Percentiles rank a stretch among this genome's conserved stretches.
phyloP scores from a whole-genome alignment of 1,284 basidiomycete species.

The Leccinum fallax region DNA sequence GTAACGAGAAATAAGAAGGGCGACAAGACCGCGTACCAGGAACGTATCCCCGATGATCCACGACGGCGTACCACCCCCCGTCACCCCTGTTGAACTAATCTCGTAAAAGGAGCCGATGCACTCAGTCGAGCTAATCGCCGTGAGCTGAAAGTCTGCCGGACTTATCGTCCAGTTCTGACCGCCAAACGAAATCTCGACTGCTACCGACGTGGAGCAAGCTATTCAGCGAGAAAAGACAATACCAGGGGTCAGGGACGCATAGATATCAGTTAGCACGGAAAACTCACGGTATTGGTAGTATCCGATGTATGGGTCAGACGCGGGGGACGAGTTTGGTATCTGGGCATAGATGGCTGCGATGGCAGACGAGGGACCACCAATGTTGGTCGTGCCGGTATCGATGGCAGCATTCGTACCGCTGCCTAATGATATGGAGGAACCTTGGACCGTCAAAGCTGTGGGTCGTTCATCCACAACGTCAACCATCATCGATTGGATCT shows the following conservation, averaged over 20 bases:
- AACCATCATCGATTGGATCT: not conserved
- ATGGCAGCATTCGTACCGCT: conserved; percentile 36
- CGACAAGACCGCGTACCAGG: conserved; percentile 32
- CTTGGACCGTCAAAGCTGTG: conserved; percentile 36
- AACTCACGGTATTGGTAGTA: conserved; percentile 36
- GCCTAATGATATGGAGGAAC: conserved; percentile 25
- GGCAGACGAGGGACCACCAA: conserved; percentile 37
- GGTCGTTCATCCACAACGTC: not conserved
- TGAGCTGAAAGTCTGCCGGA: conserved; percentile 47
- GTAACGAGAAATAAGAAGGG: not conserved
- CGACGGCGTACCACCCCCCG: conserved; percentile 25
- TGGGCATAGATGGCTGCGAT: conserved; percentile 41
- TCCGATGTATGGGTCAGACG: conserved; percentile 29
- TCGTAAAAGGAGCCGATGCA: conserved; percentile 56
- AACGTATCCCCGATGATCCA: conserved; percentile 61
- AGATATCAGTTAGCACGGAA: not conserved
- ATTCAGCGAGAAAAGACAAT: not conserved
- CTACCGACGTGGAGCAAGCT: conserved; percentile 29
- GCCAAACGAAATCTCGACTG: conserved; percentile 45
- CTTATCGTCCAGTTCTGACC: conserved; percentile 47
- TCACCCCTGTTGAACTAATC: conserved; percentile 26
- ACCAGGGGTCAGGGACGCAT: not conserved
- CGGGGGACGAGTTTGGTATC: conserved; percentile 36
- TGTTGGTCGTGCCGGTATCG: conserved; percentile 47
- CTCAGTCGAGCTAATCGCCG: conserved; percentile 34